A percentile compares a stretch with the other conserved stretches of the same genome.
Evolutionary conservation across 1,284 basidiomycete genomes (phyloP).

Genomic region (Inonotus hispidus): DNA sequence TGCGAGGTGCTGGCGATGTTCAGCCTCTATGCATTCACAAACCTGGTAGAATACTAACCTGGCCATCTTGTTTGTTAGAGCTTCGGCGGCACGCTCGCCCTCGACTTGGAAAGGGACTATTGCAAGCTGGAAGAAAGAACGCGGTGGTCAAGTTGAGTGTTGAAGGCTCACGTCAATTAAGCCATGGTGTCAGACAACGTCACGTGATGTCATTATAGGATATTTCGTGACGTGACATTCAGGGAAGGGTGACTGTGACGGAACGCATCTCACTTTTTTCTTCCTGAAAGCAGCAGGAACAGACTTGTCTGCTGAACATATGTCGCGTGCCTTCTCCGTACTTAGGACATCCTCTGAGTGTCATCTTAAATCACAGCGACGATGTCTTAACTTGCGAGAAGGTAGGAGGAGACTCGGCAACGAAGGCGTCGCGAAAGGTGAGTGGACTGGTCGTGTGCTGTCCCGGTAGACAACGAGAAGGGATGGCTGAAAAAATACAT

Average conservation of each 20-base stretch:
- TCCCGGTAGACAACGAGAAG: background rate
- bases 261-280: constrained; percentile 12
- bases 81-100: too few species aligned
- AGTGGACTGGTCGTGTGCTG: background rate
- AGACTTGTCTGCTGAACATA: constrained; percentile 4
- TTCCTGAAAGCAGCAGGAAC: background rate
- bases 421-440: background rate
- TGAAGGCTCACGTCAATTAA: background rate
- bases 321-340: constrained; percentile 12
- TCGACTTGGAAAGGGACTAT: background rate
- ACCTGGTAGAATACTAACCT: background rate
- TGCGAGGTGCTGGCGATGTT: background rate
- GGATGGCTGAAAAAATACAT: background rate
- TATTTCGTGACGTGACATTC: background rate
- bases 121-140: background rate
- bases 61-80: background rate
- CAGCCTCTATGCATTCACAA: background rate
- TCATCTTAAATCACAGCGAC: constrained; percentile 1
- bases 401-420: background rate
- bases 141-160: background rate
- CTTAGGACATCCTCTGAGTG: constrained; percentile 10
- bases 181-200: background rate
- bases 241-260: background rate
- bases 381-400: background rate
- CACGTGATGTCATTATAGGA: background rate